Evolutionary conservation across 1,284 basidiomycete species (phyloP).

Genomic region (Boletellus deceptivus): DNA sequence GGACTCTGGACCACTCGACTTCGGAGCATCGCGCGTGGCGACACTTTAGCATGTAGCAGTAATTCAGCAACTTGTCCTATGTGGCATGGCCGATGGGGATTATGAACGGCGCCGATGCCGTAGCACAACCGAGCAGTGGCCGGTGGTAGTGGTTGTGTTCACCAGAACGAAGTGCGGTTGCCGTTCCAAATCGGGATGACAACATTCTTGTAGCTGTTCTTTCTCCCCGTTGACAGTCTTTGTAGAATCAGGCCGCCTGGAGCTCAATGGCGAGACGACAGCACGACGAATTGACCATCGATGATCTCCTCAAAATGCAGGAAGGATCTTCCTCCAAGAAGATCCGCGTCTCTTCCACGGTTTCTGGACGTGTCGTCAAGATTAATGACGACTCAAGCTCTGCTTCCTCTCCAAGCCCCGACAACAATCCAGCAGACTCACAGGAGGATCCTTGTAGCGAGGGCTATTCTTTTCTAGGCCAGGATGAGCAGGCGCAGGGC

Average conservation of each 20-base stretch:
- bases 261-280: slow-evolving; percentile 26
- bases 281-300: slow-evolving; percentile 33
- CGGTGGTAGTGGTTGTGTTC: no score
- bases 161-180: no score
- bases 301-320: slow-evolving; percentile 33
- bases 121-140: no score
- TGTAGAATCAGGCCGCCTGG: no score
- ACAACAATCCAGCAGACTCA: slow-evolving; percentile 10
- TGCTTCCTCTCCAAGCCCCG: slow-evolving; percentile 3
- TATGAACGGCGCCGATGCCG: no score
- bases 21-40: no score
- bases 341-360: slow-evolving; percentile 5
- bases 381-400: slow-evolving; percentile 4
- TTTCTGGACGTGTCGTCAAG: neutral
- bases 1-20: no score
- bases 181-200: no score
- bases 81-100: no score
- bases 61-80: no score
- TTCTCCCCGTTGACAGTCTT: no score
- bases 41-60: no score
- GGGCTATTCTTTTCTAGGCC: neutral
- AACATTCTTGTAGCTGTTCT: neutral
- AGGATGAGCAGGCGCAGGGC: neutral
- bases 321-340: slow-evolving; percentile 28
- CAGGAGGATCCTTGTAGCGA: slow-evolving; percentile 5